phyloP scores from a whole-genome alignment of 768 basidiomycete genomes.

The Scleroderma bovista region DNA sequence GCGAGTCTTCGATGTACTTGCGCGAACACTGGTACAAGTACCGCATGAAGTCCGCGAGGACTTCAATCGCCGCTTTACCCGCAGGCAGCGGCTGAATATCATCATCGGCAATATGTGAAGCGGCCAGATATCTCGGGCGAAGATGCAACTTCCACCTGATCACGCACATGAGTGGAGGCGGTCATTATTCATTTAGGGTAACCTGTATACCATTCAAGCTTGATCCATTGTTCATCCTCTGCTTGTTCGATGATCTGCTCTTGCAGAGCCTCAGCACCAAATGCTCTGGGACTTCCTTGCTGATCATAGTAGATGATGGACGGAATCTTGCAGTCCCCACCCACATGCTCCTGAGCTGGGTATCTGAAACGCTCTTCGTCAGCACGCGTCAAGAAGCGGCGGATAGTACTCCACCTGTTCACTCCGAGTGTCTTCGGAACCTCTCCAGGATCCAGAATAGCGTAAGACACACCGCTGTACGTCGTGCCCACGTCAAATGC shows the following conservation, averaged over 20 bases:
- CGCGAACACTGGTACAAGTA: conserved; percentile 42
- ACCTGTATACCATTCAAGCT: conserved; percentile 37
- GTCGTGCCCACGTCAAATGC: conserved; percentile 39
- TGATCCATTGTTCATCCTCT: conserved; percentile 41
- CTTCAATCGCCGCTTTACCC: conserved; percentile 35
- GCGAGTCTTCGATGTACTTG: conserved; percentile 43
- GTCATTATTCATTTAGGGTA: not conserved
- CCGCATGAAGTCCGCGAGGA: conserved; percentile 43
- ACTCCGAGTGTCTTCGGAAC: conserved; percentile 32
- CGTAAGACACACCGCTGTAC: conserved; percentile 35
- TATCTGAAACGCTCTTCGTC: conserved; percentile 16
- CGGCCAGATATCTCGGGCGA: conserved; percentile 28
- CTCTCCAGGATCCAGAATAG: conserved; percentile 37
- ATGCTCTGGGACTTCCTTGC: conserved; percentile 33
- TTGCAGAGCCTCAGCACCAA: conserved; percentile 41
- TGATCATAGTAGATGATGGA: conserved; percentile 43
- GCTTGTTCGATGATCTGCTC: conserved; percentile 36
- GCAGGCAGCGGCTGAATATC: conserved; percentile 37
- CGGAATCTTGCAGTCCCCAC: conserved; percentile 45
- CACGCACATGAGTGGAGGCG: not conserved
- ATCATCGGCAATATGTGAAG: conserved; percentile 26
- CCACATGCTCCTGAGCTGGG: conserved; percentile 39
- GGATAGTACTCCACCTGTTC: conserved; percentile 17
- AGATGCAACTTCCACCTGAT: conserved; percentile 36
- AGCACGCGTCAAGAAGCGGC: not conserved